These are phyloP conservation scores for Cudoniella acicularis DNA, from an alignment of 495 filamentous ascomycete species.

Conservation along the genomic window DNA sequence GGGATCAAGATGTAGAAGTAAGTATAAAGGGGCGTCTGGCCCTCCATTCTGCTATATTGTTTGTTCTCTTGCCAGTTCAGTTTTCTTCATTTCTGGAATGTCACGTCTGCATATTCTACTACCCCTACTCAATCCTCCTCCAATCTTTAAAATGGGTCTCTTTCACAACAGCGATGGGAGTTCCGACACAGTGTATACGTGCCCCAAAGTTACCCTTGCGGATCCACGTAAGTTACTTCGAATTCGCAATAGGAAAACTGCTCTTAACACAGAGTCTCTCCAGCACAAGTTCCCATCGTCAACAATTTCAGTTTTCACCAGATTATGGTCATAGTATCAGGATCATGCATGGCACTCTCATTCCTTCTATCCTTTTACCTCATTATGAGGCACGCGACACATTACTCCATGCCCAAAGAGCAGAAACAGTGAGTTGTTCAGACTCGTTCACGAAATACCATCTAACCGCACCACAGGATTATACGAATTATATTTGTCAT, in stretches of 20 bases:
- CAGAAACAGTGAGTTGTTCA: constrained; percentile 66
- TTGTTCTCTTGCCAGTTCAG: background rate
- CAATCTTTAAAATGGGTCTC: background rate
- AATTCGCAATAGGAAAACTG: background rate
- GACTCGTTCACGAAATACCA: background rate
- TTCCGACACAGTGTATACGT: background rate
- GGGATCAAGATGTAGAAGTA: background rate
- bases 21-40: background rate
- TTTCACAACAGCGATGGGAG: background rate
- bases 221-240: background rate
- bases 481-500: constrained; percentile 89
- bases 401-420: constrained; percentile 79
- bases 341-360: constrained; percentile 37
- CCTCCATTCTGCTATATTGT: background rate
- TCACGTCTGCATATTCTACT: too few relatives aligned
- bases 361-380: constrained; percentile 49
- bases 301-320: constrained; percentile 51
- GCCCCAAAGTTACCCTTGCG: background rate
- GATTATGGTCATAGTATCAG: constrained; percentile 46
- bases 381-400: constrained; percentile 70
- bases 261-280: background rate
- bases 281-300: constrained; percentile 28
- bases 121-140: background rate
- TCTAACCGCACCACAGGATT: constrained; percentile 41
- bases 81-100: background rate